Evolutionary conservation across 768 basidiomycete species (phyloP), one percentile per base, ranked within the genome.

Genomic region (Leccinum subgranulosum): DNA sequence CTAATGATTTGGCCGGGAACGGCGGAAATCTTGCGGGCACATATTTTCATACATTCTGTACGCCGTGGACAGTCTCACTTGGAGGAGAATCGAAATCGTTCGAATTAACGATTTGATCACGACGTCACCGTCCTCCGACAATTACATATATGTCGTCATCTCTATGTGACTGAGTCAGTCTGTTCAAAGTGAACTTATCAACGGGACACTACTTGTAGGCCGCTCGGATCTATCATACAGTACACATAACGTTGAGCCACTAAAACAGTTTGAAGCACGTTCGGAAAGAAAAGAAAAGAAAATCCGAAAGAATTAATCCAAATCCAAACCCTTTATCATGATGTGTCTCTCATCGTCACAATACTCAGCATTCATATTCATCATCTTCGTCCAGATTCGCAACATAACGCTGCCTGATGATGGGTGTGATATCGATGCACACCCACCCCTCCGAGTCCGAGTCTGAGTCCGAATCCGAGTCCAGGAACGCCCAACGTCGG

Each of bases 381-480:
- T 19, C 41, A 43, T 19, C 69, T 4, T 62, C 47, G 14, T 31
- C 63, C 6, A 54, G 55, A 34, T 60, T 19, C 6, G 60, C 36
- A 1, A 72, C 46, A 28, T 53, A 59, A 19, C 49, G 67, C 49
- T 69, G 61, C 41, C 51, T 48, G 29, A 72, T 64, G 49, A 57
- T 15, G 3, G 71, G 69, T 6, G 60, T 67, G 27, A 74, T 51
- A 4, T 74, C 71, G 54, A 72, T 61, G 43, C 60, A 67, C 19
- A 72, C 66, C 71, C 73, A 72, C 10, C 69, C 73, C 1, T 49
- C 49, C 11, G 46, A 47, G 21, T 47, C 46, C 17, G 9, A 41
- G 10, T 41, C 39, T 10, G 46, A 27, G 9, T 25, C 46, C 14
- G 23, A 23, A 23, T 66, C 71, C 31, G 59, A 60, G 28, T 39